Conservation (phyloP, 192 early-diverging fungal species). For the Rhizoclosmatium globosum region DNA sequence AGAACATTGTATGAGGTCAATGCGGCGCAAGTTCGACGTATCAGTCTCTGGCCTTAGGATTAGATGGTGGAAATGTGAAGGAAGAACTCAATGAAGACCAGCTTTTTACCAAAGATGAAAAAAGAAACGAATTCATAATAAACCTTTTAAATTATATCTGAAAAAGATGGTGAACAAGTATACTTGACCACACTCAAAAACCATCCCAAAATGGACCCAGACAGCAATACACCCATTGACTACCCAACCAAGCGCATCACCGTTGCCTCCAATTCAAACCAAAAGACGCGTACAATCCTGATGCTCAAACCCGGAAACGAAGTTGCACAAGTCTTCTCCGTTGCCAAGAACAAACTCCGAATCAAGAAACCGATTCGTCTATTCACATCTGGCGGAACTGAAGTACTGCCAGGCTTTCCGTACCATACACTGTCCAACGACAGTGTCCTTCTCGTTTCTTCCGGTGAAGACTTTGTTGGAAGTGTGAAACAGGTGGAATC, state of each 20-base stretch:
- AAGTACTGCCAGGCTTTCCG: conserved; percentile 27
- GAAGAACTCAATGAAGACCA: too few relatives aligned
- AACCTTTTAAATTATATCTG: too few relatives aligned
- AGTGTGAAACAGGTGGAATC: background rate
- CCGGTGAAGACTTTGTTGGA: conserved; percentile 61
- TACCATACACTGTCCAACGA: conserved; percentile 48
- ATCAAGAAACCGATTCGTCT: conserved; percentile 58
- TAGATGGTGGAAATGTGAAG: too few relatives aligned
- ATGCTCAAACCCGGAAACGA: conserved; percentile 47
- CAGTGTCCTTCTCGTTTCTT: conserved; percentile 54
- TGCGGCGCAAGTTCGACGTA: too few relatives aligned
- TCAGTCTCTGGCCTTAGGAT: too few relatives aligned
- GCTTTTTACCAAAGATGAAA: too few relatives aligned
- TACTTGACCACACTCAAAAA: too few relatives aligned
- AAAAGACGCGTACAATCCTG: conserved; percentile 47
- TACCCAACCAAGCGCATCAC: conserved; percentile 33
- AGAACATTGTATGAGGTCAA: too few relatives aligned
- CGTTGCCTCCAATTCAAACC: conserved; percentile 59
- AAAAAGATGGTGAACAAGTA: too few relatives aligned
- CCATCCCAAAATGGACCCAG: too few relatives aligned
- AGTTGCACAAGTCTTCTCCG: conserved; percentile 41
- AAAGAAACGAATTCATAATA: too few relatives aligned
- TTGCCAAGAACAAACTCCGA: conserved; percentile 63
- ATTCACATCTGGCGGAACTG: conserved; percentile 46
- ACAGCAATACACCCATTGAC: too few relatives aligned